Evolutionary conservation across 2,329 filamentous ascomycete species (phyloP).

Genomic region (Fusarium setosum): DNA sequence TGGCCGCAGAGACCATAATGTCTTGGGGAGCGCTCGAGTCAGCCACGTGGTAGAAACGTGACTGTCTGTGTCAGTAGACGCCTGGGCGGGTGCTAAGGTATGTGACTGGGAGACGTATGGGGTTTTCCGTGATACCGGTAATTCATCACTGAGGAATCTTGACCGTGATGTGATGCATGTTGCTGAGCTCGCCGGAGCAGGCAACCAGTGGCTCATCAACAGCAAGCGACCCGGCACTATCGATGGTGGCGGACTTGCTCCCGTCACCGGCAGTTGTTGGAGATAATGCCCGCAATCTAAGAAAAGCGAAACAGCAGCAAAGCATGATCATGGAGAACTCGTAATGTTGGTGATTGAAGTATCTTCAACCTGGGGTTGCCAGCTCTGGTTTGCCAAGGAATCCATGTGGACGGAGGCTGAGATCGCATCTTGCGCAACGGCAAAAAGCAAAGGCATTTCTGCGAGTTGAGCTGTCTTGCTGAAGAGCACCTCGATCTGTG

Average conservation of each 20-base stretch:
- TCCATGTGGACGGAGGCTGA: slow-evolving; percentile 2
- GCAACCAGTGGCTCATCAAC: too few relatives aligned
- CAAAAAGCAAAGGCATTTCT: slow-evolving; percentile 17
- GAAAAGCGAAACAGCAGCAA: slow-evolving; percentile 3
- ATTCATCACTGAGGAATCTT: neutral
- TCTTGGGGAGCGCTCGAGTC: slow-evolving; percentile 12
- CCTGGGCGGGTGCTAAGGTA: neutral
- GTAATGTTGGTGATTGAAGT: neutral
- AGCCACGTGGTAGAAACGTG: slow-evolving; percentile 43
- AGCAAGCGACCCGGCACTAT: neutral
- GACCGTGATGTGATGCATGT: too few relatives aligned
- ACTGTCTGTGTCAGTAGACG: slow-evolving; percentile 21
- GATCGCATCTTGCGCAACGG: slow-evolving; percentile 14
- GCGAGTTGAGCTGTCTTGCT: slow-evolving; percentile 8
- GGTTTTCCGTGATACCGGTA: too few relatives aligned
- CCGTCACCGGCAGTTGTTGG: neutral
- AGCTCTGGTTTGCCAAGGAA: neutral
- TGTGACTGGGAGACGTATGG: neutral
- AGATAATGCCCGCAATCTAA: neutral
- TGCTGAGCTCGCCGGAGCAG: too few relatives aligned
- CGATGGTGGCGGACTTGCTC: neutral
- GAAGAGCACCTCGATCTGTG: neutral
- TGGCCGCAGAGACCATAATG: too few relatives aligned
- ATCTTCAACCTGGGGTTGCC: neutral
- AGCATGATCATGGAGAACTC: slow-evolving; percentile 1